Evolutionary conservation across 495 filamentous ascomycete genomes (phyloP), one percentile per base, ranked within the genome.

Genomic region (Aspergillus heteromorphus): DNA sequence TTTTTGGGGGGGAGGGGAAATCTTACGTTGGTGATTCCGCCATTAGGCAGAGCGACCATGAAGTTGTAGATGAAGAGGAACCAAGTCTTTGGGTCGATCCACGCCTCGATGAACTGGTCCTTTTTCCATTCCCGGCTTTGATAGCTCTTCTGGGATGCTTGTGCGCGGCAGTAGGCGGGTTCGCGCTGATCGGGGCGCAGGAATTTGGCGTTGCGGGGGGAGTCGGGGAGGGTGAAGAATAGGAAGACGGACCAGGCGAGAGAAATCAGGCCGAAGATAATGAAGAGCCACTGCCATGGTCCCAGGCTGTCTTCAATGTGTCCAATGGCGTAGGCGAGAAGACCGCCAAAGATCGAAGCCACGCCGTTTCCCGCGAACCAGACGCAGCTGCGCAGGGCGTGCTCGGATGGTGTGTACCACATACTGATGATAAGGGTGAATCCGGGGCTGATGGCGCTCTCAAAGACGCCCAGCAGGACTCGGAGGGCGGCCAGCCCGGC

Each of bases 241-340:
- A 52, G 38, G n/a, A 57, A 34, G 18, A 52, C 29, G 1, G 48
- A 50, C 29, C 49, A 57, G 2, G 42, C 42, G 6, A 57, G 30
- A n/a, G 55, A 48, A 4, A 57, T 31, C 17, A 57, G 16, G 0
- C 55, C 55, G 20, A 57, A 57, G 30, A 57, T 57, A 16, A 57
- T 52, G 19, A 57, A 57, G 16, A 57, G 34, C 55, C 55, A 57
- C 42, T 45, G 42, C 48, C 55, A 51, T 19, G 49, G 21, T 5
- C 29, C 48, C n/a, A 56, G 29, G 6, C 69, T 69, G 8, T 73
- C 72, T 6, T 59, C 65, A 62, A 80, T 78, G 40, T 78, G 72
- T 18, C 72, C 75, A 45, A 80, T 77, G 48, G 73, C 79, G 65
- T 78, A 82, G 19, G 69, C 74, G n/a, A 80, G 67, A 13, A 80